phyloP scores from a whole-genome alignment of 148 eudicot species.

The Cornus controversa region DNA sequence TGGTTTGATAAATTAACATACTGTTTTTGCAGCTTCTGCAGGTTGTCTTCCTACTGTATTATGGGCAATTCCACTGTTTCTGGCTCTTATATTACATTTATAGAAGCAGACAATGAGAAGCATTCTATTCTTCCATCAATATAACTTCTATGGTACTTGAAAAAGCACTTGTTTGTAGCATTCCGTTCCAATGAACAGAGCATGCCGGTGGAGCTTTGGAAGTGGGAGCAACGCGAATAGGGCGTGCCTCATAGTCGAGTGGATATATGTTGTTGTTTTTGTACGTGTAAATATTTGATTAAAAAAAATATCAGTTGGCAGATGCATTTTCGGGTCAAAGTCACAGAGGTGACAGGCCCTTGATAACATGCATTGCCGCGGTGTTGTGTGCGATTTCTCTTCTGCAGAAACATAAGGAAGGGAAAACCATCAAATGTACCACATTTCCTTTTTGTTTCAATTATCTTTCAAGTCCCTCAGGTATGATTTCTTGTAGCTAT shows the following conservation, averaged over 20 bases:
- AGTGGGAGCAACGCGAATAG: conserved; percentile 62
- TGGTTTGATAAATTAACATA: neutral
- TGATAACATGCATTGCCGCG: conserved; percentile 43
- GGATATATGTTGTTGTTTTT: conserved; percentile 62
- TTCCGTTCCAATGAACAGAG: conserved; percentile 21
- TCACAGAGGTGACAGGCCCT: conserved; percentile 94
- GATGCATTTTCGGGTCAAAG: conserved; percentile 78
- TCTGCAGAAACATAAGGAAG: conserved; percentile 46
- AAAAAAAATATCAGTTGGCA: conserved; percentile 10
- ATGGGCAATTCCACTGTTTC: conserved; percentile 45
- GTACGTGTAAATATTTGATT: conserved; percentile 75
- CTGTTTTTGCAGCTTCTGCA: conserved; percentile 59
- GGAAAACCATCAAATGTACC: conserved; percentile 40
- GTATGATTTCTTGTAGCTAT: neutral
- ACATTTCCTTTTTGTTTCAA: conserved; percentile 40
- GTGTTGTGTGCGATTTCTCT: conserved; percentile 51
- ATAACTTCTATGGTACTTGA: conserved; percentile 31
- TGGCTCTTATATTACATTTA: conserved; percentile 38
- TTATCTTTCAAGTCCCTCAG: conserved; percentile 9
- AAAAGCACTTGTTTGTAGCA: conserved; percentile 31
- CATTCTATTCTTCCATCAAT: conserved; percentile 22
- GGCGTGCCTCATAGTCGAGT: conserved; percentile 53
- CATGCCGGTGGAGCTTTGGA: conserved; percentile 50
- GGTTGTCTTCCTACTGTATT: conserved; percentile 26
- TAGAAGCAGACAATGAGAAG: conserved; percentile 35